A percentile compares a stretch with the other conserved stretches of the same genome.
Conservation (phyloP, 345 rosid species). For the Syzygium grande region DNA sequence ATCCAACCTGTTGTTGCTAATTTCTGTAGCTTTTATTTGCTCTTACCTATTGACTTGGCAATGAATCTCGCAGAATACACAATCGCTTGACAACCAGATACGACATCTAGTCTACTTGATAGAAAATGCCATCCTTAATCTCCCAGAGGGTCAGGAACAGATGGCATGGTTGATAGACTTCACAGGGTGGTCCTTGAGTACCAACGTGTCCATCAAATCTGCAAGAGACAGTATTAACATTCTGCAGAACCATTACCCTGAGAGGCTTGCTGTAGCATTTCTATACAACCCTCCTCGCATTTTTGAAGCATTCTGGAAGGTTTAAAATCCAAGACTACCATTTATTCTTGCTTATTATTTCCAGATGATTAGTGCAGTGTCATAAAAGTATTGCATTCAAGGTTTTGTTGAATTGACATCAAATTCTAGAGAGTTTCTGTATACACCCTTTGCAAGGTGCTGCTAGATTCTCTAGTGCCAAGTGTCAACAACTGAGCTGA, state of each 20-base stretch:
- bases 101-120: conserved; percentile 81
- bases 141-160: conserved; percentile 87
- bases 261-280: conserved; percentile 84
- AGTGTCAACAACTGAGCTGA: neutral
- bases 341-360: neutral
- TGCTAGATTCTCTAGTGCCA: neutral
- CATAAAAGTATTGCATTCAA: neutral
- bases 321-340: conserved; percentile 3
- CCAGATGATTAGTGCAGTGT: neutral
- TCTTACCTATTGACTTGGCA: neutral
- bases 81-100: conserved; percentile 52
- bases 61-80: conserved; percentile 59
- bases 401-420: neutral
- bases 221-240: conserved; percentile 71
- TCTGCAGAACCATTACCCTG: conserved; percentile 88
- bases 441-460: neutral
- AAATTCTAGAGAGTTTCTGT: neutral
- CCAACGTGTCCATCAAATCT: conserved; percentile 61
- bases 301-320: conserved; percentile 99
- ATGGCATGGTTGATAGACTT: conserved; percentile 96
- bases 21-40: neutral
- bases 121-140: conserved; percentile 86
- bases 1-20: neutral
- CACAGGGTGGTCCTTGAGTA: conserved; percentile 73
- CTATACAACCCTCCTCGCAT: conserved; percentile 90